Evolutionary conservation across 202 grass and related monocot species (phyloP), one percentile per base, ranked within the genome.

Genomic region (Schoenoplectus tabernaemontani): DNA sequence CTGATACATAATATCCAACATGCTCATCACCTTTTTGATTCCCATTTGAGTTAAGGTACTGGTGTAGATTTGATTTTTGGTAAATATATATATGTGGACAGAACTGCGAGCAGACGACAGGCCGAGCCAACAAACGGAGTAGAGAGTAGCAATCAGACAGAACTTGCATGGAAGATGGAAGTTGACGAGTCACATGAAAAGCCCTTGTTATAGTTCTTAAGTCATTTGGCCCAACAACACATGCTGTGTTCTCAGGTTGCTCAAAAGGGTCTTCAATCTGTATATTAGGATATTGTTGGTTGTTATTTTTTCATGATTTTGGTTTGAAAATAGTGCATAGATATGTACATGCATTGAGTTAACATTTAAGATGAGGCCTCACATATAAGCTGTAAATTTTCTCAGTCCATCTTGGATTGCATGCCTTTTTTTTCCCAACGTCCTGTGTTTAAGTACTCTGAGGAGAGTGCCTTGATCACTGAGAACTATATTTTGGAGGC

Each of bases 231-330:
- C 85, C 34, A 56, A 93, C 93, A 11, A 91, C 83, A 84, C 91
- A 87, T 54, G 93, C 93, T 1, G 93, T 83, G 86, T 97, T 97
- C 36, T 93, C 91, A 44, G 93, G 79, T 67, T 85, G 90, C 85
- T 97, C 89, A 80, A 93, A 89, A 51, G 93, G 88, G 85, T 97
- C 90, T 86, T 93, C 87, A 24, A 93, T 79, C 93, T 97, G 78
- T 47, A 78, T 36, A 67, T n/a, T 48, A 85, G 38, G 59, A 54
- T 71, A 61, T 17, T 8, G 13, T 44, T 65, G 36, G 69, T 74
- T 53, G 70, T 53, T 74, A 53, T n/a, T n/a, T 74, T 51, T 53
- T 6, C 10, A 33, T 43, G 17, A 48, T 50, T 80, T 61, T 32
- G 42, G 16, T 80, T 64, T 64, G 2, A 30, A 64, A 64, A 39